Evolutionary conservation across 257 asterid genomes (phyloP), one percentile per base, ranked within the genome.

Genomic region (Nicotiana attenuata): DNA sequence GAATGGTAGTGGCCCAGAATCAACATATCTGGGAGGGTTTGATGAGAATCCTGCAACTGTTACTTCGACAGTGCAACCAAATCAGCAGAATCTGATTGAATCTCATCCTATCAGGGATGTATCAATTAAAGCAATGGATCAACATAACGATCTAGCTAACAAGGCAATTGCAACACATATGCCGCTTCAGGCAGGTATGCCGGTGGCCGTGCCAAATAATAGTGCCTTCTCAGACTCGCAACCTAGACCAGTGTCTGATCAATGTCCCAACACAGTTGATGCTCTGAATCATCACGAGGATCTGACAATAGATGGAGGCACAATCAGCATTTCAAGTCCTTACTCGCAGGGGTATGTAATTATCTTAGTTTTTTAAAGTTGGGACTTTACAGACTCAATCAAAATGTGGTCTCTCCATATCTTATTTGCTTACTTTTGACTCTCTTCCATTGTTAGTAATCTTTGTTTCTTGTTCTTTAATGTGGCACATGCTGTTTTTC

Each of bases 341-440:
- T 96, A 96, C 86, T 94, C 98, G 16, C 91, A 96, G 82, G 94
- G 93, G 99, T 96, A 83, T 88, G 93, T 84, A 78, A 28, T 83
- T 24, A 28, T 76, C 59, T 41, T 73, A 76, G n/a, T n/a, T 41
- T 63, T 69, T 33, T 35, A 16, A 38, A 17, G 56, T 26, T 50
- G 24, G 33, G 41, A 50, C 22, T 14, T 29, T 26, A 47, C 50
- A 73, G 41, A 47, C 60, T 24, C 26, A 73, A 73, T 47, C 24
- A 22, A 26, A 73, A 75, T 75, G 26, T 16, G 64, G 45, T 75
- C 80, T 50, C 45, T 75, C 45, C 45, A 50, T 75, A 17, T 16
- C 64, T 75, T 75, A 50, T 75, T 50, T 50, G 63, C 80, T 50
- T 60, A 75, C 15, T 50, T 47, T 75, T 75, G 45, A 50, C 52